Evolutionary conservation across 2,329 filamentous ascomycete species (phyloP).

Genomic region (Scedosporium boydii): DNA sequence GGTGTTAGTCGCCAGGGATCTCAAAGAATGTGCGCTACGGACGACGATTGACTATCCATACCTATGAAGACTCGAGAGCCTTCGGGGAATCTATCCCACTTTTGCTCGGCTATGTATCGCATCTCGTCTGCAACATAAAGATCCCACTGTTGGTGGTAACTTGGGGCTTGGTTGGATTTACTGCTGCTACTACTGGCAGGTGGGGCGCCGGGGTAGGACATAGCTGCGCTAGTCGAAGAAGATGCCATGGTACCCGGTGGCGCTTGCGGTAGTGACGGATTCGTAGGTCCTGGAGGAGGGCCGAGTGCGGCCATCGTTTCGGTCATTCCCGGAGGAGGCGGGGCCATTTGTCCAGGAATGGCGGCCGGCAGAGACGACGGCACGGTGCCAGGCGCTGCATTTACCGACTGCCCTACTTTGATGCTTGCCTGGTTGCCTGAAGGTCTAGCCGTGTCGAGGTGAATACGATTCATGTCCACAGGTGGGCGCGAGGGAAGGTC

Average conservation of each 20-base stretch:
- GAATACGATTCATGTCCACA: slow-evolving; percentile 7
- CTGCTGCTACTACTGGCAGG: too few relatives aligned
- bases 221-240: not conserved
- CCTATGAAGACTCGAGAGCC: slow-evolving; percentile 75
- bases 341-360: not conserved
- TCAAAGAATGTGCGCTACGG: not conserved
- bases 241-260: not conserved
- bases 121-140: slow-evolving; percentile 64
- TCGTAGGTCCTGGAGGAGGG: slow-evolving; percentile 2
- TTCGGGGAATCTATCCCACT: slow-evolving; percentile 72
- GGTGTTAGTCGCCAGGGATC: not conserved
- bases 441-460: not conserved
- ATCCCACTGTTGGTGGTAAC: slow-evolving; percentile 28
- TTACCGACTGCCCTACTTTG: not conserved
- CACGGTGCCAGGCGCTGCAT: not conserved
- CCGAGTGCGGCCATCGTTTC: slow-evolving; percentile 3
- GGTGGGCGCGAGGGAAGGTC: slow-evolving; percentile 5
- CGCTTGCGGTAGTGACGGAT: not conserved
- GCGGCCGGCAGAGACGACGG: not conserved
- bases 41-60: slow-evolving; percentile 29
- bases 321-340: slow-evolving; percentile 1
- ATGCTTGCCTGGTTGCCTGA: not conserved
- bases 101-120: slow-evolving; percentile 65
- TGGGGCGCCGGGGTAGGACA: slow-evolving; percentile 1
- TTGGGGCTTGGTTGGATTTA: not conserved